Evolutionary conservation across 306 rosid genomes (phyloP).

Genomic region (Adenanthera pavonina): DNA sequence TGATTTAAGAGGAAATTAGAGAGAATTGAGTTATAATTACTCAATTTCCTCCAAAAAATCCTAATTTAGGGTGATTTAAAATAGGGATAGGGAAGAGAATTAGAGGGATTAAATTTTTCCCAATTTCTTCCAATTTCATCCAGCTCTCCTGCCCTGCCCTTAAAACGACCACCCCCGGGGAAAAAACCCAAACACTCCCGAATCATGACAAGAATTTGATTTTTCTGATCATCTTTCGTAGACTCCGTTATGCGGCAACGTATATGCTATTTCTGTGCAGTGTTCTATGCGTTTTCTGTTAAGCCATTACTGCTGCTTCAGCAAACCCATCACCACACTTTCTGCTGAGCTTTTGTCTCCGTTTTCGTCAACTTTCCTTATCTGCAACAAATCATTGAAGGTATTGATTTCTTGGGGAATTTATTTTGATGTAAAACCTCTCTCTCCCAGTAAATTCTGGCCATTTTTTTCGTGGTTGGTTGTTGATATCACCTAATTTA

Average conservation of each 20-base stretch:
- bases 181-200: no score
- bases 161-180: no score
- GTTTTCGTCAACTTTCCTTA: slow-evolving; percentile 9
- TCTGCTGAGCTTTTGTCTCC: background rate
- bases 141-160: no score
- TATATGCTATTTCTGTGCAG: background rate
- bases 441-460: background rate
- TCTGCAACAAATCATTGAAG: slow-evolving; percentile 12
- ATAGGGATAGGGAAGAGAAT: no score
- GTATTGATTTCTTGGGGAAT: slow-evolving; percentile 29
- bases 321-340: background rate
- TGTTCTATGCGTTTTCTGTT: background rate
- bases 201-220: no score
- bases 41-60: no score
- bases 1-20: no score
- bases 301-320: background rate
- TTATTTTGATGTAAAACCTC: slow-evolving; percentile 10
- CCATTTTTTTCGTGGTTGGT: background rate
- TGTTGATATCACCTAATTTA: slow-evolving; percentile 11
- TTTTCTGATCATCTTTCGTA: background rate
- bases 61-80: no score
- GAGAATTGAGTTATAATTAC: no score
- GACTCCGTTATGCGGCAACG: slow-evolving; percentile 1
- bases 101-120: no score
- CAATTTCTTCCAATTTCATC: no score